Evolutionary conservation across 345 rosid genomes (phyloP), one percentile per base, ranked within the genome.

Genomic region (Arabidopsis arenosa): DNA sequence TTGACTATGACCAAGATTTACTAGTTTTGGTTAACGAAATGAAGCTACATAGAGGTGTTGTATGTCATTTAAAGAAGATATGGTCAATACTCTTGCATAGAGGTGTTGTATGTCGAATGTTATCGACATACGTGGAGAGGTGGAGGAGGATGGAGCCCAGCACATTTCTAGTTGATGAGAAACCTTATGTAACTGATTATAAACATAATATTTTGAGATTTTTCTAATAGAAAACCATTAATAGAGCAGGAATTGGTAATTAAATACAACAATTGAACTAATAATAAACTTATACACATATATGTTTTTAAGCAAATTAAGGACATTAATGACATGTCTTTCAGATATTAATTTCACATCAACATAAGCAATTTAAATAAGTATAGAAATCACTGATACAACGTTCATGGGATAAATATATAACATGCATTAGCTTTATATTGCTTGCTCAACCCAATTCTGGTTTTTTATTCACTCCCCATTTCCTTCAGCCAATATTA

Each of bases 381-480:
- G 71, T 39, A 6, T 76, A 60, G 47, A 59, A 30, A 35, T 43
- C 44, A 62, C 28, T 11, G 2, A 63, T 26, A 70, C 45, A 70
- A 58, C 77, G 40, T 65, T 72, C 68, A 44, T 77, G 40, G 17
- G 58, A 64, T 65, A 71, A 47, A 77, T 40, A 70, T 10, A 41
- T 47, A 3, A 72, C 68, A 62, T 51, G 80, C 72, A 70, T 77
- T 43, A 13, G 55, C 62, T 65, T 57, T 40, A 72, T 56, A 70
- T 63, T 63, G 80, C 75, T 68, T 28, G 32, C 63, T 36, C 9
- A 77, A 70, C 53, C 80, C 39, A 70, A 9, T 28, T 66, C 62
- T 56, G 80, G 76, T 32, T 55, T 76, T 74, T 76, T 70, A 77
- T 77, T 77, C 76, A 70, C 35, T 69, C 35, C 35, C 43, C 64